Conservation (phyloP, 169 alveolate species). For the Perkinsus marinus region DNA sequence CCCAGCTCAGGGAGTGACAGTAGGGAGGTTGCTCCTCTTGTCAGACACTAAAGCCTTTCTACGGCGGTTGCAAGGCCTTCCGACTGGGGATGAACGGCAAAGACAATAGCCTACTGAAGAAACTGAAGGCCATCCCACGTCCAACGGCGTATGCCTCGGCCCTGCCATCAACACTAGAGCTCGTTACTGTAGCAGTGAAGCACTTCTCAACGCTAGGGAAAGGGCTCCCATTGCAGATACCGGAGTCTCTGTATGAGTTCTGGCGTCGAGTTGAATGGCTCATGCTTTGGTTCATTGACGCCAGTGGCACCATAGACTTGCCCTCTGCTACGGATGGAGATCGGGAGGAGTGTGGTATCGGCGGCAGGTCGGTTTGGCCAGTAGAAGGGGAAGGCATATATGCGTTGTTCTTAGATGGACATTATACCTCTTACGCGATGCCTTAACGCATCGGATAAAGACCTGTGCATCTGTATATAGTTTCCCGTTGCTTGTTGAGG, state of each 20-base stretch:
- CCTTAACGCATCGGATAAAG: neutral
- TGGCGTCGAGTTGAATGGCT: neutral
- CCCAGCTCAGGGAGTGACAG: neutral
- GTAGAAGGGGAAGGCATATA: neutral
- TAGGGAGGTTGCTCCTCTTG: neutral
- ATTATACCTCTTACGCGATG: neutral
- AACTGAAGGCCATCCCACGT: neutral
- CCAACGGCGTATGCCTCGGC: neutral
- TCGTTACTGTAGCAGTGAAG: neutral
- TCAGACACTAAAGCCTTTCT: neutral
- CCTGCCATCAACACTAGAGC: neutral
- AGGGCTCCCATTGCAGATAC: neutral
- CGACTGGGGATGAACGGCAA: neutral
- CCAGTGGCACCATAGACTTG: neutral
- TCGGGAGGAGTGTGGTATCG: neutral
- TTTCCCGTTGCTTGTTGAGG: neutral
- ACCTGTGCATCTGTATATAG: neutral
- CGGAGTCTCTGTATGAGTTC: neutral
- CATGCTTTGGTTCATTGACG: neutral
- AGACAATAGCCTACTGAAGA: neutral
- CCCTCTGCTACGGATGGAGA: neutral
- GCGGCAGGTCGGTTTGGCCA: neutral
- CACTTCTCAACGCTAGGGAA: no score
- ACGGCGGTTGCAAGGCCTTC: neutral
- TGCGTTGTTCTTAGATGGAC: neutral